Evolutionary conservation across 2,329 filamentous ascomycete species (phyloP), one percentile per base, ranked within the genome.

Genomic region (Colletotrichum shisoi): DNA sequence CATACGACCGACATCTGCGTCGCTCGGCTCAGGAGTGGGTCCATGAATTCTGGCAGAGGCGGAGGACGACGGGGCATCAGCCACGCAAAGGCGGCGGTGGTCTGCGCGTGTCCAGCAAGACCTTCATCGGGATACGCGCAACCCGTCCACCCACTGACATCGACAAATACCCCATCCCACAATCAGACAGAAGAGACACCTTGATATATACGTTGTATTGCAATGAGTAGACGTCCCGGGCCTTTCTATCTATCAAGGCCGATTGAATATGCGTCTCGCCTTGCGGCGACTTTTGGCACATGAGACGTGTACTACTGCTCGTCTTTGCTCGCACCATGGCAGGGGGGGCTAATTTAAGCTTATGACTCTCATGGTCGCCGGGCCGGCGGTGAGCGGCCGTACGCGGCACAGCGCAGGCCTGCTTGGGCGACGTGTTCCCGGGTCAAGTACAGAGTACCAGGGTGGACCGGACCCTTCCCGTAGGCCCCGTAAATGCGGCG

Each of bases 401-500:
- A 31, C n/a, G 45, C n/a, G 12, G 46, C 9, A 45, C 44, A 46
- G 46, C n/a, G 42, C 12, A 24, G 17, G 9, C 37, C 48, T 27
- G 13, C 31, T 57, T n/a, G 52, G 52, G 39, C 59, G 52, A 67
- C 63, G 52, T 67, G 60, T 67, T 63, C 37, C n/a, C 31, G 46
- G 31, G 15, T 24, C 15, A 62, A 17, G 37, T 34, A 24, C 21
- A 21, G 21, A 21, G 24, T 24, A 48, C 57, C 52, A 51, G 54
- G 34, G 40, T 63, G 46, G 60, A 53, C 60, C 60, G 46, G 46
- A 46, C 52, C 53, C 46, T 58, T 63, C 40, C 60, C 44, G 46
- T 37, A 24, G 24, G 39, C 44, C 63, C 59, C 51, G 63, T 62
- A 39, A 27, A n/a, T 27, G 31, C 56, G 42, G 56, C 17, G n/a